These are phyloP conservation scores for Datura wrightii DNA, from an alignment of 257 asterid species.

Conservation along the genomic window DNA sequence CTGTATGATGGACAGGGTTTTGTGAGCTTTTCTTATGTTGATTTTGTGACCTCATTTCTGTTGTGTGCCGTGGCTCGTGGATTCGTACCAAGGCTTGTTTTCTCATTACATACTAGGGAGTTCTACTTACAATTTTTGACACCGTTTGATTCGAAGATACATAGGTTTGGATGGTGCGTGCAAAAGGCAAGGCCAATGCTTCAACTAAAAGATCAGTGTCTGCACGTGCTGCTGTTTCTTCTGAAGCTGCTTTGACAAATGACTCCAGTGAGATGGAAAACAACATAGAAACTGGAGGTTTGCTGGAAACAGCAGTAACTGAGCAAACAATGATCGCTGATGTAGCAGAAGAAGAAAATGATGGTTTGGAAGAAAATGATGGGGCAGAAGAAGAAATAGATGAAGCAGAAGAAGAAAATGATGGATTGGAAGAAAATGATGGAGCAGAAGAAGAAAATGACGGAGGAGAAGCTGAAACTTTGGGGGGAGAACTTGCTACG, in stretches of 20 bases:
- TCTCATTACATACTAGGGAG: slow-evolving; percentile 4
- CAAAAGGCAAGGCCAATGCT: slow-evolving; percentile 21
- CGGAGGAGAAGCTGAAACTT: slow-evolving; percentile 11
- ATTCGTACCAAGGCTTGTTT: neutral
- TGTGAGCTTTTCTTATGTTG: neutral
- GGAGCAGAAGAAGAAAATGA: slow-evolving; percentile 24
- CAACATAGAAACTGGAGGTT: slow-evolving; percentile 13
- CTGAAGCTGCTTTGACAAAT: neutral
- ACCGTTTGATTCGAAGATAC: slow-evolving; percentile 19
- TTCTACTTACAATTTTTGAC: neutral
- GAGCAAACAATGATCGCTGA: neutral
- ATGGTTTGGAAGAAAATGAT: neutral
- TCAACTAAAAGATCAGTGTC: neutral
- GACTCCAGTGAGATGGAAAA: slow-evolving; percentile 17
- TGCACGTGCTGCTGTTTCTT: slow-evolving; percentile 11
- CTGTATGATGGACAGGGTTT: neutral
- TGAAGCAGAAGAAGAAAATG: slow-evolving; percentile 19
- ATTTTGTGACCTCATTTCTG: slow-evolving; percentile 2
- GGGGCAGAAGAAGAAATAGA: neutral
- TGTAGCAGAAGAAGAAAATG: slow-evolving; percentile 26
- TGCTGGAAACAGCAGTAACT: neutral
- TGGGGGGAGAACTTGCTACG: slow-evolving; percentile 6
- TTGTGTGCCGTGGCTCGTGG: neutral
- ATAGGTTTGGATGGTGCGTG: slow-evolving; percentile 20
- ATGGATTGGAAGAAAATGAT: neutral